A percentile compares a stretch with the other conserved stretches of the same genome.
These are phyloP conservation scores for Plectosphaerella sp. DNA, from an alignment of 2,329 filamentous ascomycete species.

Conservation along the genomic window DNA sequence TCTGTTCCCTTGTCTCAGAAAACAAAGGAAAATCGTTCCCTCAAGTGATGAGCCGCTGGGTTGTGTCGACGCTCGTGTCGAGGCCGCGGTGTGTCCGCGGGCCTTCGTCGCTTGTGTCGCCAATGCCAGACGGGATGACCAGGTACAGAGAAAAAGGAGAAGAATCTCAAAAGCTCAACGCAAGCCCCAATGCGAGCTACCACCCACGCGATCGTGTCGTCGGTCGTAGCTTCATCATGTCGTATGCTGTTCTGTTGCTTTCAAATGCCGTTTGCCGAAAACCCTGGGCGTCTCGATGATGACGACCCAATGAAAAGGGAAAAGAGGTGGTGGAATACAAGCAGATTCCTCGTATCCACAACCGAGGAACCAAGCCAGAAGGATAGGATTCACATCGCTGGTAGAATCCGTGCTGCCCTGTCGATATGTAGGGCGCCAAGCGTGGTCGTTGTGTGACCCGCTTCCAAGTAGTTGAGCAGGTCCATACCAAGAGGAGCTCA, in stretches of 20 bases:
- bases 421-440: constrained; percentile 27
- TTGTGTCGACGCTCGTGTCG: background rate
- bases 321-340: constrained; percentile 4
- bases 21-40: background rate
- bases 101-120: background rate
- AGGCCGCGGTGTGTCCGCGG: background rate
- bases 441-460: constrained; percentile 1
- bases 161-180: background rate
- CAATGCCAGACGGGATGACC: too few species aligned
- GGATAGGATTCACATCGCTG: constrained; percentile 15
- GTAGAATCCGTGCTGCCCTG: constrained; percentile 12
- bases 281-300: background rate
- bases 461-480: constrained; percentile 9
- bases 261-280: background rate
- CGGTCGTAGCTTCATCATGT: constrained; percentile 11
- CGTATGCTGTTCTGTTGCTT: constrained; percentile 6
- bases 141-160: background rate
- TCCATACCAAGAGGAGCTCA: constrained; percentile 21
- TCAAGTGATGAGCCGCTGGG: background rate
- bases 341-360: constrained; percentile 9
- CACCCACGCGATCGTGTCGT: constrained; percentile 4
- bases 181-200: constrained; percentile 5
- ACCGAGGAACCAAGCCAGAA: constrained; percentile 15
- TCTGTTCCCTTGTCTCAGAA: background rate
- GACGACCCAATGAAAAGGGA: background rate